Percentiles rank a stretch among this genome's conserved stretches.
Conservation (phyloP, 2,329 filamentous ascomycete genomes). For the Ophiosphaerella herpotricha region DNA sequence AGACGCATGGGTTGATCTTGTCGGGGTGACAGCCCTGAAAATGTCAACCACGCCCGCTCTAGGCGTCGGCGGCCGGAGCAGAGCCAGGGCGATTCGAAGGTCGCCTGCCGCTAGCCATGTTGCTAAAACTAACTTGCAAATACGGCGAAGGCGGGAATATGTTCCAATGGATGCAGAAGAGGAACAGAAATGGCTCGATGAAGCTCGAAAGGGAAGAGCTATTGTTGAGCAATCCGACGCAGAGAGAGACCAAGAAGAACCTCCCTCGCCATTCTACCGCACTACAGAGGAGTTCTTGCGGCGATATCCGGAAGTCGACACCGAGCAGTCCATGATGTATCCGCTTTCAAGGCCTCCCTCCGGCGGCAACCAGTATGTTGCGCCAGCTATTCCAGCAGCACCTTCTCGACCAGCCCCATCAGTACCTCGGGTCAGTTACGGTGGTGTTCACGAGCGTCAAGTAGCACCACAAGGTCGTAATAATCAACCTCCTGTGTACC, state of each 20-base stretch:
- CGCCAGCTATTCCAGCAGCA: conserved; percentile 60
- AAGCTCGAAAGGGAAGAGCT: conserved; percentile 69
- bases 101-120: conserved; percentile 58
- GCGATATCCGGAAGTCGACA: conserved; percentile 72
- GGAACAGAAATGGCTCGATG: conserved; percentile 78
- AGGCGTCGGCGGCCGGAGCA: conserved; percentile 52
- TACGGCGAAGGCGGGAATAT: conserved; percentile 61
- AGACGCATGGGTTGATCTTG: conserved; percentile 82
- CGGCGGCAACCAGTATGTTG: conserved; percentile 54
- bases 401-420: conserved; percentile 64
- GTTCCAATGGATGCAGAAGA: conserved; percentile 81
- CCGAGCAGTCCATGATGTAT: conserved; percentile 61
- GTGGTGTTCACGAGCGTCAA: conserved; percentile 71
- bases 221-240: conserved; percentile 42
- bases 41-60: conserved; percentile 60
- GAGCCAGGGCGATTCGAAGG: conserved; percentile 56
- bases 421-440: conserved; percentile 71
- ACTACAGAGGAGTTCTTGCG: conserved; percentile 84
- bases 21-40: conserved; percentile 70
- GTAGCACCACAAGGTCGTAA: conserved; percentile 37
- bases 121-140: conserved; percentile 60
- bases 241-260: conserved; percentile 36
- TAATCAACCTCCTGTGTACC: conserved; percentile 49
- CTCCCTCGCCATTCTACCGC: conserved; percentile 56
- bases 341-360: conserved; percentile 43